Evolutionary conservation across 2,329 filamentous ascomycete species (phyloP), one percentile per base, ranked within the genome.

Genomic region (Neoascochyta sp.): DNA sequence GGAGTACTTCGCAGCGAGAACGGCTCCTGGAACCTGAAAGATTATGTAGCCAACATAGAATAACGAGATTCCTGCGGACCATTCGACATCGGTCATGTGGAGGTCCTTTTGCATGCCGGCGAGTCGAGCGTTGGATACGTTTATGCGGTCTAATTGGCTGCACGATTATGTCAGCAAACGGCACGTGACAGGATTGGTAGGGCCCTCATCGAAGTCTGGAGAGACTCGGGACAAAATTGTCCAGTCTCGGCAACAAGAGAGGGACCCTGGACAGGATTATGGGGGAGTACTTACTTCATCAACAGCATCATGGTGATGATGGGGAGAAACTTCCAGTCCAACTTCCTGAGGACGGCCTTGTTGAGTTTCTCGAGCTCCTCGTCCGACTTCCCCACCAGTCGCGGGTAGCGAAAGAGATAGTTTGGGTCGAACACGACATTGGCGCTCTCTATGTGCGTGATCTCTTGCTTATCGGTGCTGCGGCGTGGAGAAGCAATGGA

Each of bases 41-140:
- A 70, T 52, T 22, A 70, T 64, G 39, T 68, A 70, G 3, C 67
- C 67, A 4, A 71, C 64, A 25, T 70, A 70, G 40, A 64, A 71
- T 34, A 62, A 52, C 24, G 56, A 69, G 18, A 66, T 69, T 9
- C 52, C 68, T 17, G 57, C 42, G 7, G 52, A 60, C 55, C 68
- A 71, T 18, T 63, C 23, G 4, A 37, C 36, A 22, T 51, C 47
- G 6, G 29, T 32, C 47, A 47, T 49, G 33, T 47, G 36, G 9
- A 70, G 48, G 36, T 66, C 62, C 11, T 53, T 36, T 32, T 66
- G 54, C 19, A 66, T 41, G 24, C 64, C 64, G 19, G 60, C 61
- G 16, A 66, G 41, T 24, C 62, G 57, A 16, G 64, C 63, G 6
- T 63, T 62, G 2, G 58, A 58, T 15, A 66, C 60, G 27, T 66